phyloP scores from a whole-genome alignment of 768 basidiomycete species.

The Lyophyllum atratum region DNA sequence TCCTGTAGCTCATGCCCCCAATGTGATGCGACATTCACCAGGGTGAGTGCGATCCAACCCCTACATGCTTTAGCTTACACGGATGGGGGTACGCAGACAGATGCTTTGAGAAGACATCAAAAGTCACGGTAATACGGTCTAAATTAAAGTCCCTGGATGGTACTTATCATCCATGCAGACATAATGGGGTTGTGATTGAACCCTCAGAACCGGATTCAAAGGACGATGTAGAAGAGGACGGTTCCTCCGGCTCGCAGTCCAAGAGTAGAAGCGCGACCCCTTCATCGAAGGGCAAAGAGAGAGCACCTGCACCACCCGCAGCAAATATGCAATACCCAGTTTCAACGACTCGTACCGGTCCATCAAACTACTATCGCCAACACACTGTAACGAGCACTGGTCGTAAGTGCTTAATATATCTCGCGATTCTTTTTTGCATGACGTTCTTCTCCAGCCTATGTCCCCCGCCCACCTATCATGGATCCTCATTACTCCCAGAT shows the following conservation, averaged over 20 bases:
- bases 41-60: constrained; percentile 47
- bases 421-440: constrained; percentile 5
- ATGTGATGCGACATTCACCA: constrained; percentile 78
- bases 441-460: constrained; percentile 33
- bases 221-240: constrained; percentile 32
- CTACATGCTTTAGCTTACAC: constrained; percentile 10
- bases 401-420: constrained; percentile 24
- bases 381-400: constrained; percentile 54
- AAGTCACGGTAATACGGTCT: constrained; percentile 64
- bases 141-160: neutral
- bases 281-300: constrained; percentile 42
- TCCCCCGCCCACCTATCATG: constrained; percentile 42
- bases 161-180: constrained; percentile 36
- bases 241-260: constrained; percentile 41
- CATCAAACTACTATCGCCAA: constrained; percentile 67
- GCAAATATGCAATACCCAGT: constrained; percentile 28
- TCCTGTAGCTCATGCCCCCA: constrained; percentile 67
- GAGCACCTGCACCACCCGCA: constrained; percentile 19
- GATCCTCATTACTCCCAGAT: constrained; percentile 46
- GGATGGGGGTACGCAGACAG: constrained; percentile 52
- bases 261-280: constrained; percentile 56
- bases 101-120: constrained; percentile 78
- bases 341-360: constrained; percentile 31
- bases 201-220: constrained; percentile 32
- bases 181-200: constrained; percentile 69